These are phyloP conservation scores for Mycena vulgaris DNA, from an alignment of 768 basidiomycete species.

Conservation along the genomic window DNA sequence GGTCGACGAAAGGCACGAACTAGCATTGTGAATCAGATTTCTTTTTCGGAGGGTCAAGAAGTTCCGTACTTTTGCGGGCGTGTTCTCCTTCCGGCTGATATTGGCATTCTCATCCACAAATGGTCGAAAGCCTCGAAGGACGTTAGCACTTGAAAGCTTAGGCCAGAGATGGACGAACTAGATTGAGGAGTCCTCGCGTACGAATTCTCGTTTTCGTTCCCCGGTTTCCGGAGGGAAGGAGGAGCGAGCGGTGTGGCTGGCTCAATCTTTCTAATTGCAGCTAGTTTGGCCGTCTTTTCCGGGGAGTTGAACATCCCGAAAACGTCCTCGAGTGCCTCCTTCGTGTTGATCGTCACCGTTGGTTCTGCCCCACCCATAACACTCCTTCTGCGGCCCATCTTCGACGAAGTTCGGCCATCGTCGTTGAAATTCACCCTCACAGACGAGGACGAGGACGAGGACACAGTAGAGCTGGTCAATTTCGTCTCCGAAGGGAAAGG, in stretches of 20 bases:
- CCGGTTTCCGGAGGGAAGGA: slow-evolving; percentile 49
- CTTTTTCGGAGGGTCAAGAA: slow-evolving; percentile 34
- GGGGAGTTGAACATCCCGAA: slow-evolving; percentile 97
- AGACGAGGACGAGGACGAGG: slow-evolving; percentile 52
- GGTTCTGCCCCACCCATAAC: slow-evolving; percentile 71
- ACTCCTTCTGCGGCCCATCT: slow-evolving; percentile 62
- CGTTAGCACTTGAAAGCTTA: slow-evolving; percentile 16
- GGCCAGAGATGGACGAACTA: slow-evolving; percentile 3
- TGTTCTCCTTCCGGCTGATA: slow-evolving; percentile 59
- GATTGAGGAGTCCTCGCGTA: slow-evolving; percentile 44
- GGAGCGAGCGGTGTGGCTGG: slow-evolving; percentile 64
- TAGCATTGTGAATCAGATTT: slow-evolving; percentile 42
- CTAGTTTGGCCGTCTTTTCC: slow-evolving; percentile 75
- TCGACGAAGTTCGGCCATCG: slow-evolving; percentile 64
- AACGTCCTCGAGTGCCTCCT: slow-evolving; percentile 93
- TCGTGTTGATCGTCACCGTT: slow-evolving; percentile 97
- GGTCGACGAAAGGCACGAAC: slow-evolving; percentile 80
- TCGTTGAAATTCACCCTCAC: slow-evolving; percentile 74
- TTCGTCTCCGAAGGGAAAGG: slow-evolving; percentile 43
- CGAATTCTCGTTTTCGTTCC: slow-evolving; percentile 58
- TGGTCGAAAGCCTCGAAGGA: slow-evolving; percentile 70
- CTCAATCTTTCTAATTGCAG: slow-evolving; percentile 72
- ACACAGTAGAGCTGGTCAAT: slow-evolving; percentile 26
- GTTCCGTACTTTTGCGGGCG: slow-evolving; percentile 58
- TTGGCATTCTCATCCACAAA: slow-evolving; percentile 75